Evolutionary conservation across 106 monocot species (phyloP).

Genomic region (Ottelia alismoides): DNA sequence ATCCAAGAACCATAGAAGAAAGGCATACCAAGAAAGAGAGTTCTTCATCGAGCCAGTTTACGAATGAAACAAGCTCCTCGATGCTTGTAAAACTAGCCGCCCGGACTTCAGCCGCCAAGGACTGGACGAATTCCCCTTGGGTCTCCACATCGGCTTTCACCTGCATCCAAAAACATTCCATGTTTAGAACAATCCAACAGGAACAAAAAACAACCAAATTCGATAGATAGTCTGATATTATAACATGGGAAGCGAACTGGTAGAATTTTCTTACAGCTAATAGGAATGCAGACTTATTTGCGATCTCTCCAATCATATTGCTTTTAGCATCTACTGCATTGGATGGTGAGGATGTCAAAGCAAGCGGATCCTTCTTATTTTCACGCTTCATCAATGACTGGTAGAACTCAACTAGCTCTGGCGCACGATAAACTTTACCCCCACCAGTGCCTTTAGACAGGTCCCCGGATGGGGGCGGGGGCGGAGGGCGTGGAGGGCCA

Average conservation of each 20-base stretch:
- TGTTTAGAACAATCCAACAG: too few relatives aligned
- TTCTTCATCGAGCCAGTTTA: constrained; percentile 96
- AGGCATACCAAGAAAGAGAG: constrained; percentile 98
- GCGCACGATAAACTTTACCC: constrained; percentile 74
- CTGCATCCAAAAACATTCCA: too few relatives aligned
- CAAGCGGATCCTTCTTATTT: constrained; percentile 44
- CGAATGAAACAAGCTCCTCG: constrained; percentile 76
- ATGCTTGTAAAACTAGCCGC: constrained; percentile 59
- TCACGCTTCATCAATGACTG: constrained; percentile 95
- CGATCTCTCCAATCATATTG: constrained; percentile 97
- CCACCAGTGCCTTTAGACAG: constrained; percentile 19
- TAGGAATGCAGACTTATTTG: constrained; percentile 73
- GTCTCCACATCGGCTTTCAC: constrained; percentile 98
- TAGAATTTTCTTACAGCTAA: constrained; percentile 57
- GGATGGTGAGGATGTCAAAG: constrained; percentile 28
- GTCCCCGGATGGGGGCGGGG: constrained; percentile 52
- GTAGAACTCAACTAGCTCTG: constrained; percentile 90
- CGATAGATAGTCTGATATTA: too few relatives aligned
- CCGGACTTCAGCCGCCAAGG: constrained; percentile 62
- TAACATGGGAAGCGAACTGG: too few relatives aligned
- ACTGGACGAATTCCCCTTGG: constrained; percentile 89
- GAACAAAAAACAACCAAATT: too few relatives aligned
- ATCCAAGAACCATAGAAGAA: too few relatives aligned
- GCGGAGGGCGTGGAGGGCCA: constrained; percentile 22
- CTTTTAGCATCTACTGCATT: constrained; percentile 49